phyloP scores from a whole-genome alignment of 352 stramenopile species.

The Globisporangium camurandrum region DNA sequence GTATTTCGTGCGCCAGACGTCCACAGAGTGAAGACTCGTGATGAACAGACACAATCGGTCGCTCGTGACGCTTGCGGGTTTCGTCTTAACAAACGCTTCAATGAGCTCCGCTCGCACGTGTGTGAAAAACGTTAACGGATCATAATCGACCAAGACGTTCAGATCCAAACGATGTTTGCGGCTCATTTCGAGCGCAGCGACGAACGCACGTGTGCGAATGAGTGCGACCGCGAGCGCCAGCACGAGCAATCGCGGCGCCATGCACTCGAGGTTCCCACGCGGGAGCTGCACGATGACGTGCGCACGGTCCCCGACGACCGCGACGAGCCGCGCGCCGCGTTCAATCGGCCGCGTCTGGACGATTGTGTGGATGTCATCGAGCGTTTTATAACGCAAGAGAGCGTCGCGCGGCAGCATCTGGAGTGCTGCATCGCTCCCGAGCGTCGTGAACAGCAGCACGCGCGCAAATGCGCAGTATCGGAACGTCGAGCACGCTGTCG shows the following conservation, averaged over 20 bases:
- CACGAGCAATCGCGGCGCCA: conserved; percentile 52
- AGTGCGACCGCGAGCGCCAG: conserved; percentile 36
- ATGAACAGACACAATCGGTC: conserved; percentile 70
- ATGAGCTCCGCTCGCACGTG: conserved; percentile 24
- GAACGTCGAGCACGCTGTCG: conserved; percentile 53
- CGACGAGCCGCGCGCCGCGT: conserved; percentile 53
- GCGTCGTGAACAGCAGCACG: conserved; percentile 56
- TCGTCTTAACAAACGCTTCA: conserved; percentile 19
- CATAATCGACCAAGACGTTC: conserved; percentile 68
- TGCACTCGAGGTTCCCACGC: conserved; percentile 68
- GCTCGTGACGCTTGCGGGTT: conserved; percentile 29
- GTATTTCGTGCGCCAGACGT: conserved; percentile 75
- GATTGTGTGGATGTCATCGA: conserved; percentile 19
- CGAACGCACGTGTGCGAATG: conserved; percentile 32
- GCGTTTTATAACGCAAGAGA: conserved; percentile 11
- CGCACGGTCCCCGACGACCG: conserved; percentile 36
- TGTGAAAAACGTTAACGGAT: conserved; percentile 32
- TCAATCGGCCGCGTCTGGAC: conserved; percentile 47
- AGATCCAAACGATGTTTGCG: conserved; percentile 75
- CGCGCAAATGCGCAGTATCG: conserved; percentile 27
- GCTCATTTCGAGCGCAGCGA: conserved; percentile 50
- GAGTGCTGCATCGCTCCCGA: conserved; percentile 48
- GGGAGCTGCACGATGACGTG: conserved; percentile 68
- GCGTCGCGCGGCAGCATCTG: conserved; percentile 40
- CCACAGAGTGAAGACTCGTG: conserved; percentile 58